Evolutionary conservation across 768 basidiomycete genomes (phyloP).

Genomic region (Pleurotus ostreatus): DNA sequence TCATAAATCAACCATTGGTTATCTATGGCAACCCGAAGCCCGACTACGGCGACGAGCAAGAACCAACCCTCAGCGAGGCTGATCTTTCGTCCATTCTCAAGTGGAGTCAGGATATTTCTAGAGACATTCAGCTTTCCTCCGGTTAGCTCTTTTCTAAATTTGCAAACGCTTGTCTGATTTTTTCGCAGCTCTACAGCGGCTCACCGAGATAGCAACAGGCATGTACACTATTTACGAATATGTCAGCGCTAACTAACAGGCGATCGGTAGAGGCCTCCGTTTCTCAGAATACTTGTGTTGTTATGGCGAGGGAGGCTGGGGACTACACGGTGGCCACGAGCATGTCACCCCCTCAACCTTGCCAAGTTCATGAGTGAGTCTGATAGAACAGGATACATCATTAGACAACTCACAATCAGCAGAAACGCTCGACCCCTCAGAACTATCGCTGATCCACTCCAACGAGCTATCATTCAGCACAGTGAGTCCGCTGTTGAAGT

Average conservation of each 20-base stretch:
- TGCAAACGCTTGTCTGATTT: background rate
- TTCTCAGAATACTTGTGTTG: conserved; percentile 64
- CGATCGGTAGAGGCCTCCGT: conserved; percentile 50
- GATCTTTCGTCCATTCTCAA: conserved; percentile 68
- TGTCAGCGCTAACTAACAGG: no score
- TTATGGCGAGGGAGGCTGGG: conserved; percentile 64
- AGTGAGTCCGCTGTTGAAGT: conserved; percentile 33
- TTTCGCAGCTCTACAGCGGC: conserved; percentile 50
- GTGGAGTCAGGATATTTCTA: conserved; percentile 73
- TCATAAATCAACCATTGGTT: conserved; percentile 20
- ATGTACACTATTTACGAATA: conserved; percentile 4
- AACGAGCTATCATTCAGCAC: conserved; percentile 64
- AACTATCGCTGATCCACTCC: conserved; percentile 55
- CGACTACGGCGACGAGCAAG: conserved; percentile 46
- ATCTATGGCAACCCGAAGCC: conserved; percentile 26
- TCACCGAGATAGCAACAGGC: conserved; percentile 74
- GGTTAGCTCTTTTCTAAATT: conserved; percentile 27
- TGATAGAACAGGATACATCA: background rate
- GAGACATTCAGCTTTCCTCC: conserved; percentile 66
- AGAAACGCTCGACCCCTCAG: conserved; percentile 63
- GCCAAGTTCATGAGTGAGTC: conserved; percentile 67
- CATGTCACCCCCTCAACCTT: conserved; percentile 53
- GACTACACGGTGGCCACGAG: conserved; percentile 70
- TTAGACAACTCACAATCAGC: background rate
- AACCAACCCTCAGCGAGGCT: conserved; percentile 52